phyloP scores from a whole-genome alignment of 1,139 yeast species.

The Yamadazyma kanchanaburiensis region DNA sequence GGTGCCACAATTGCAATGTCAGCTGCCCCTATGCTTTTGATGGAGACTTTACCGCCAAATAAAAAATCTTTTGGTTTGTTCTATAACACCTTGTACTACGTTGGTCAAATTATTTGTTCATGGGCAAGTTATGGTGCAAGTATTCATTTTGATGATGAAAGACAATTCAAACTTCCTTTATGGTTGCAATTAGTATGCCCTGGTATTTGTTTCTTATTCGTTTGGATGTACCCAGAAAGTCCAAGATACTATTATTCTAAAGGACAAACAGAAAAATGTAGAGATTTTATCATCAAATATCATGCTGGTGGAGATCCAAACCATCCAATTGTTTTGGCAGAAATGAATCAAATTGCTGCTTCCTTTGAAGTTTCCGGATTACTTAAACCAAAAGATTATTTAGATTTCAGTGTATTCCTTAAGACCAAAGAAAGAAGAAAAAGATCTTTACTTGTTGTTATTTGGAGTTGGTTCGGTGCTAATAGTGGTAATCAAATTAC shows the following conservation, averaged over 20 bases:
- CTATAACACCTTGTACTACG: too few relatives aligned
- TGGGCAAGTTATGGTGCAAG: slow-evolving; percentile 18
- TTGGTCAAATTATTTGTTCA: too few relatives aligned
- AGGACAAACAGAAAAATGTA: slow-evolving; percentile 36
- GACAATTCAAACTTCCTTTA: too few relatives aligned
- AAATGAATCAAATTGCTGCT: too few relatives aligned
- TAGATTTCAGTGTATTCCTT: slow-evolving; percentile 7
- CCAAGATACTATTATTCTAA: slow-evolving; percentile 51
- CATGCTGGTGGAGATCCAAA: too few relatives aligned
- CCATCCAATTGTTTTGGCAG: too few relatives aligned
- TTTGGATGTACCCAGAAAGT: slow-evolving; percentile 55
- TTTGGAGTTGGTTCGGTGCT: too few relatives aligned
- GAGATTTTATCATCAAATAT: too few relatives aligned
- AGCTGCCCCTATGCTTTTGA: slow-evolving; percentile 17
- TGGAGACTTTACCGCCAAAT: slow-evolving; percentile 18
- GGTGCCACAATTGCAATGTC: slow-evolving; percentile 7
- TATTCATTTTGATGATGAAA: slow-evolving; percentile 9
- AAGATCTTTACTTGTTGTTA: slow-evolving; percentile 5
- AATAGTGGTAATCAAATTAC: too few relatives aligned
- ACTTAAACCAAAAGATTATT: slow-evolving; percentile 6
- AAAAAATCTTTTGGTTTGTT: slow-evolving; percentile 14
- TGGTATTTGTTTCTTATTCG: too few relatives aligned
- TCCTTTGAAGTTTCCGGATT: too few relatives aligned
- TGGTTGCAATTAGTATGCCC: too few relatives aligned
- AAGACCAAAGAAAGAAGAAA: slow-evolving; percentile 4